phyloP scores from a whole-genome alignment of 495 filamentous ascomycete genomes.

The Lineolata rhizophorae region DNA sequence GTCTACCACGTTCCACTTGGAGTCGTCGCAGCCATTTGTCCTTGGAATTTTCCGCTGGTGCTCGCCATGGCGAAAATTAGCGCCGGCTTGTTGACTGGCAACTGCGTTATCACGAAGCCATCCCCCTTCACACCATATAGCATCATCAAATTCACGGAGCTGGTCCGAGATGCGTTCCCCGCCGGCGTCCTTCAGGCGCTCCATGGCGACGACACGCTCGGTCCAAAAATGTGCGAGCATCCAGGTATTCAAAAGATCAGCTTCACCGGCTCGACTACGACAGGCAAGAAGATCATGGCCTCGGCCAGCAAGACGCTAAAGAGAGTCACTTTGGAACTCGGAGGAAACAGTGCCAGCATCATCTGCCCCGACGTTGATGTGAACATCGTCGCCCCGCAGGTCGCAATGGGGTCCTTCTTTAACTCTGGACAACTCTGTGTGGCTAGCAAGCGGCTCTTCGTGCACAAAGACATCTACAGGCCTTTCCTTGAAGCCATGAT shows the following conservation, averaged over 20 bases:
- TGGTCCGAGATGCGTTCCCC: slow-evolving; percentile 29
- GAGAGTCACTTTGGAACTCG: slow-evolving; percentile 31
- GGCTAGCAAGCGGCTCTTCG: slow-evolving; percentile 35
- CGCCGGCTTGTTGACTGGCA: slow-evolving; percentile 29
- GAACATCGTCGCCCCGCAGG: slow-evolving; percentile 25
- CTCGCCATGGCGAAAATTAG: slow-evolving; percentile 29
- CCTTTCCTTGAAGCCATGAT: slow-evolving; percentile 29
- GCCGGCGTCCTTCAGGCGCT: slow-evolving; percentile 39
- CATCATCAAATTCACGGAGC: slow-evolving; percentile 32
- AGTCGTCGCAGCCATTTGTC: slow-evolving; percentile 27
- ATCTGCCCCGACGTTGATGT: slow-evolving; percentile 40
- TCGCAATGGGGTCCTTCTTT: slow-evolving; percentile 31
- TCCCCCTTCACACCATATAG: slow-evolving; percentile 42
- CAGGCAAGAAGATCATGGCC: slow-evolving; percentile 17
- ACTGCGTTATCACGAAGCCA: slow-evolving; percentile 32
- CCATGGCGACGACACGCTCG: slow-evolving; percentile 23
- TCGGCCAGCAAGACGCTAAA: slow-evolving; percentile 11
- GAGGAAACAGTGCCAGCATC: slow-evolving; percentile 42
- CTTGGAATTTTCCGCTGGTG: slow-evolving; percentile 33
- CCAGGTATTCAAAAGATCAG: slow-evolving; percentile 13
- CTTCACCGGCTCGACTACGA: slow-evolving; percentile 16
- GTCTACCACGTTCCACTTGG: slow-evolving; percentile 26
- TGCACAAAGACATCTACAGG: slow-evolving; percentile 40
- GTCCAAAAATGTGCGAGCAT: slow-evolving; percentile 12
- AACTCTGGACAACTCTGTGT: slow-evolving; percentile 36